Evolutionary conservation across 257 asterid genomes (phyloP), one percentile per base, ranked within the genome.

Genomic region (Avicennia marina): DNA sequence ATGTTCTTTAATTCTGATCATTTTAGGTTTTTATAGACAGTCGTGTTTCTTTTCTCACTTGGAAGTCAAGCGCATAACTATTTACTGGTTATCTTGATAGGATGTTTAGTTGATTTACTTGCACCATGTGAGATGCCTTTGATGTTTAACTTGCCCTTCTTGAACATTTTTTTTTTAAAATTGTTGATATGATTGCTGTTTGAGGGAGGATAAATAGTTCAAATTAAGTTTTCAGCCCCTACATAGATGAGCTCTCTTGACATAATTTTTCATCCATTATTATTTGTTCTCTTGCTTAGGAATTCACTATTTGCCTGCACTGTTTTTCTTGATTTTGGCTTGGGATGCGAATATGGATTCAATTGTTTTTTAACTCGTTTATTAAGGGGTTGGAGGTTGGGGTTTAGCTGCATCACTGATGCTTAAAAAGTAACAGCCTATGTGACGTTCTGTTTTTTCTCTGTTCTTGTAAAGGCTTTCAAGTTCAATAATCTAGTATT

Each of bases 81-180:
- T 36, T 51, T 55, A 56, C 10, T 13, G 22, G 55, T 32, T 18
- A 52, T 40, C 56, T 50, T 53, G 55, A 60, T 25, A 51, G 50
- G 60, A 52, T 56, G 58, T 21, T 53, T 65, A 58, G 42, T 51
- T 61, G 62, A 34, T 41, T 40, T 15, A n/a, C 8, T 29, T 29
- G 34, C 34, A 4, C 34, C 8, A 8, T 29, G 34, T 29, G 4
- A 8, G 8, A 29, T 29, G 34, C 8, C 7, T 29, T 29, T 29
- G 34, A 4, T 29, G 34, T 29, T n/a, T n/a, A n/a, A n/a, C n/a
- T n/a, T n/a, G n/a, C n/a, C n/a, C n/a, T n/a, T n/a, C n/a, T n/a
- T n/a, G n/a, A n/a, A n/a, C n/a, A n/a, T n/a, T n/a, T n/a, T n/a
- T n/a, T n/a, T n/a, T n/a, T n/a, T n/a, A n/a, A n/a, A n/a, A n/a